Base-by-base conservation (phyloP, 2,329 filamentous ascomycete species). In the Colletotrichum sp. region DNA sequence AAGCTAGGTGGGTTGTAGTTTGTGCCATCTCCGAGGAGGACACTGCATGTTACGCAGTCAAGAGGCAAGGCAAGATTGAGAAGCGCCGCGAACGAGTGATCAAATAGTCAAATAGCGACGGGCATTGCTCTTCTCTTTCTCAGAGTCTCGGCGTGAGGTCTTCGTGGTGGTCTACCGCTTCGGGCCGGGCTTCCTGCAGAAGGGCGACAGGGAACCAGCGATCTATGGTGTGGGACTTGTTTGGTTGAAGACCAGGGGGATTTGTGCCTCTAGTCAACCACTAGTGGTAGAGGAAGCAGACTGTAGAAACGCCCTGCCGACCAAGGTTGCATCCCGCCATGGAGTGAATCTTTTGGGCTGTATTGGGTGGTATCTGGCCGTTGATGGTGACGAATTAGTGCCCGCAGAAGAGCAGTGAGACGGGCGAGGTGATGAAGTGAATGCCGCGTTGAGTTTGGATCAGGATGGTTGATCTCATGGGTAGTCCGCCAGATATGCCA, bases 151-250 rank as follows among this genome's bases (percentile, higher is more conserved):
- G 39, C 52, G 18, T 52, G 39, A 55, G 26, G 24, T n/a, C 16
- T 44, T 62, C 39, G 6, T 44, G 21, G 26, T 36, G 60, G 32
- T 30, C 62, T 68, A 62, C 44, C 59, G 72, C 52, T 60, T 71
- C 66, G 71, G 71, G 60, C 60, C 60, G 66, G 66, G 60, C 21
- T 67, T 49, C 34, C 36, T 77, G 60, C 66, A 69, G 44, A 59
- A 60, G 18, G 57, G 28, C n/a, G 59, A 66, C 59, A 66, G 49
- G 71, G 52, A 63, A 73, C 44, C 57, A 59, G 57, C 64, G 24
- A 64, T 59, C 69, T 59, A 21, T 57, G n/a, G 7, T 30, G 69
- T 64, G 62, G 69, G 64, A 72, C 32, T 63, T 49, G 15, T 13
- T 34, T n/a, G 24, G 57, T 52, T 10, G 36, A 55, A 32, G 10